These are phyloP conservation scores for Clausena lansium DNA, from an alignment of 345 rosid genomes.

Conservation along the genomic window DNA sequence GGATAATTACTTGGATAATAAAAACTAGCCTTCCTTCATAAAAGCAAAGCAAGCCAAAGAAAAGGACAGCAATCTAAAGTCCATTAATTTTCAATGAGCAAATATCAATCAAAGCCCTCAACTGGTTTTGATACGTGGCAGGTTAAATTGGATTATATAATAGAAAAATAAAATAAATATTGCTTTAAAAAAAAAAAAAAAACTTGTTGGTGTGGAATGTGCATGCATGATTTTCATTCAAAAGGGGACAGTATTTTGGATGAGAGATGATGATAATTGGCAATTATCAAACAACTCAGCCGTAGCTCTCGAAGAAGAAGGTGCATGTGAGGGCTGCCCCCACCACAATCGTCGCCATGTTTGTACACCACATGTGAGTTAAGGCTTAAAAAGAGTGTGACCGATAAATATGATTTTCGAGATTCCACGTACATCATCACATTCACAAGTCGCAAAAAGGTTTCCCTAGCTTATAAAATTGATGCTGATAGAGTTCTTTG, in stretches of 20 bases:
- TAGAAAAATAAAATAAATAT: not conserved
- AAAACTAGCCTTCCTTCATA: too few species aligned
- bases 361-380: conserved; percentile 20
- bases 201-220: not conserved
- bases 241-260: not conserved
- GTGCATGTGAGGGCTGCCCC: conserved; percentile 18
- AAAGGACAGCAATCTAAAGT: not conserved
- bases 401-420: not conserved
- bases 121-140: not conserved
- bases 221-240: not conserved
- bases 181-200: not conserved
- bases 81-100: not conserved
- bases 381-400: too few species aligned
- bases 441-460: too few species aligned
- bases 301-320: not conserved
- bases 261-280: not conserved
- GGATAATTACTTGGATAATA: too few species aligned
- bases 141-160: not conserved
- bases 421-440: not conserved
- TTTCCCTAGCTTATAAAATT: not conserved
- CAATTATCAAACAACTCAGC: too few species aligned
- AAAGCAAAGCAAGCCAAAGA: too few species aligned
- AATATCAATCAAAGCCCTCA: not conserved
- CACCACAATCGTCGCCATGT: conserved; percentile 12
- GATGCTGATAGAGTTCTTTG: not conserved